Percentiles rank a stretch among this genome's conserved stretches.
Conservation (phyloP, 352 stramenopile species). For the Globisporangium radiosum region DNA sequence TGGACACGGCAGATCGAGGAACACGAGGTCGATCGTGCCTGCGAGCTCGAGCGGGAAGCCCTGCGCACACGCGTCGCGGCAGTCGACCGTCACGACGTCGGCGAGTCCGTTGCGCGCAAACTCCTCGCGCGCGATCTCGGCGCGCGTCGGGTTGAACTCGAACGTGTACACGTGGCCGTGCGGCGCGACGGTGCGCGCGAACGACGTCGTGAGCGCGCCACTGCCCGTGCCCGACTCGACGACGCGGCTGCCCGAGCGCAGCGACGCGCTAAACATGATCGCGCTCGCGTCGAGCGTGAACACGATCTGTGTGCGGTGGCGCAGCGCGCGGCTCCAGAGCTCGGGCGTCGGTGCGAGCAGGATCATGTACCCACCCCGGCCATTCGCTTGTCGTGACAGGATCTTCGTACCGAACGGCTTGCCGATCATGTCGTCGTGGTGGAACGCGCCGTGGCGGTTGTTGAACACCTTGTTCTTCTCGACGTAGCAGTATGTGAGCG, state of each 20-base stretch:
- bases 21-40: slow-evolving; percentile 90
- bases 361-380: slow-evolving; percentile 88
- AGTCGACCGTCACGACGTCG: slow-evolving; percentile 90
- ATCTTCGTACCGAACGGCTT: slow-evolving; percentile 82
- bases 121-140: slow-evolving; percentile 89
- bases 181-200: slow-evolving; percentile 87
- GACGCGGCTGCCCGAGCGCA: slow-evolving; percentile 88
- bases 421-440: slow-evolving; percentile 95
- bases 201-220: slow-evolving; percentile 90
- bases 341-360: slow-evolving; percentile 94
- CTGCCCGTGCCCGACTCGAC: slow-evolving; percentile 91
- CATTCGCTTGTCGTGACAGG: slow-evolving; percentile 53
- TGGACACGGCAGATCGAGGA: slow-evolving; percentile 97
- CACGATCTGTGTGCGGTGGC: slow-evolving; percentile 96
- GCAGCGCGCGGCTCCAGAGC: slow-evolving; percentile 92
- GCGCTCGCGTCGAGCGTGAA: slow-evolving; percentile 93
- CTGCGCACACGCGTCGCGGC: slow-evolving; percentile 94
- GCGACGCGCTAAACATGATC: slow-evolving; percentile 87
- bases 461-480: slow-evolving; percentile 90
- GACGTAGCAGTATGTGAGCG: slow-evolving; percentile 93
- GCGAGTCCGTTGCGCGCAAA: slow-evolving; percentile 91
- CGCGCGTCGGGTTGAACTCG: slow-evolving; percentile 96
- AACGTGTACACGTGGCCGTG: slow-evolving; percentile 95
- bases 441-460: slow-evolving; percentile 96
- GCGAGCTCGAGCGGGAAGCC: slow-evolving; percentile 61